A percentile compares a stretch with the other conserved stretches of the same genome.
phyloP scores from a whole-genome alignment of 805 yeast genomes.

The Candida sonorensis region DNA sequence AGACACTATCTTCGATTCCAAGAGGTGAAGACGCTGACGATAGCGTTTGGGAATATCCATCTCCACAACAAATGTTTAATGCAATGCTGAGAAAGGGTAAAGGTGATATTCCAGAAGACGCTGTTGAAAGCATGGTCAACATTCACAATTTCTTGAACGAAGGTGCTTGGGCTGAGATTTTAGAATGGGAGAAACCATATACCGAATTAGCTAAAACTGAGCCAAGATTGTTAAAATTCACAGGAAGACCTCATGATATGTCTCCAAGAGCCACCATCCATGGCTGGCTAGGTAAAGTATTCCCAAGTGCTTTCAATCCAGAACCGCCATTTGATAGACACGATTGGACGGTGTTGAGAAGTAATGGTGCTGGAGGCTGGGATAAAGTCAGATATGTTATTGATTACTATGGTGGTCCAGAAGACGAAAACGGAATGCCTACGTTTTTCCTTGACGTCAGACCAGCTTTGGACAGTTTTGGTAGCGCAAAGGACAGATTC shows the following conservation, averaged over 20 bases:
- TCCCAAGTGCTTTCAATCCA: conserved; percentile 65
- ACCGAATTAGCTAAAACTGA: conserved; percentile 44
- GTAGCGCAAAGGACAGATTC: conserved; percentile 62
- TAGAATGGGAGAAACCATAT: conserved; percentile 83
- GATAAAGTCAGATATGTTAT: conserved; percentile 81
- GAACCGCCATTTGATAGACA: conserved; percentile 97
- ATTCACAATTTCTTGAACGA: conserved; percentile 95
- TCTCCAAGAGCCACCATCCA: conserved; percentile 80
- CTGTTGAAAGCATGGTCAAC: conserved; percentile 94
- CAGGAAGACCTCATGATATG: conserved; percentile 84
- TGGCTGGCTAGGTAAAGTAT: conserved; percentile 55
- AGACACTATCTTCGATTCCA: conserved; percentile 83
- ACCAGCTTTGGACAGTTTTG: conserved; percentile 77
- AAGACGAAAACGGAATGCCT: conserved; percentile 78
- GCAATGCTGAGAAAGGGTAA: conserved; percentile 97
- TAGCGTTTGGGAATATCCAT: conserved; percentile 97
- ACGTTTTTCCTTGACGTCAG: conserved; percentile 89
- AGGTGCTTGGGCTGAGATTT: conserved; percentile 94
- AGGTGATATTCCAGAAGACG: conserved; percentile 86
- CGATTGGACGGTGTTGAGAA: conserved; percentile 93
- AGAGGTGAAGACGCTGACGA: conserved; percentile 57
- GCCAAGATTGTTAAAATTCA: conserved; percentile 79
- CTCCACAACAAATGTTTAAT: conserved; percentile 98
- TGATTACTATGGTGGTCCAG: conserved; percentile 95
- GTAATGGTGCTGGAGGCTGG: conserved; percentile 47